phyloP scores from a whole-genome alignment of 2,329 filamentous ascomycete species.

The Triangularia verruculosa region DNA sequence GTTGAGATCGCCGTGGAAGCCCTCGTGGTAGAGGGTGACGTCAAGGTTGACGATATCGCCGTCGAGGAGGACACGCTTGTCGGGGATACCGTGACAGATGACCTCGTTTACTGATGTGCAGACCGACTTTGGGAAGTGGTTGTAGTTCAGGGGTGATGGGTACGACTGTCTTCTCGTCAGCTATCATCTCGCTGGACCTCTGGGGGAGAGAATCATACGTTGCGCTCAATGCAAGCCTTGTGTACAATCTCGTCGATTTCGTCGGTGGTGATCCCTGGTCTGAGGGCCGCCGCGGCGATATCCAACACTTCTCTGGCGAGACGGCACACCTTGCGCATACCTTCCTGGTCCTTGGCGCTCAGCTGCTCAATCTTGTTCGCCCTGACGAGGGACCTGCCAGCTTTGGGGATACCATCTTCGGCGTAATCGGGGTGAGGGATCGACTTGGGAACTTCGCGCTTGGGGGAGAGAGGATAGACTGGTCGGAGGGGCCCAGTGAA shows the following conservation, averaged over 20 bases:
- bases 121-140: slow-evolving; percentile 86
- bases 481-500: slow-evolving; percentile 82
- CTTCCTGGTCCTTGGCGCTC: slow-evolving; percentile 75
- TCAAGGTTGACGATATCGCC: slow-evolving; percentile 98
- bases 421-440: slow-evolving; percentile 88
- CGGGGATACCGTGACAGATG: slow-evolving; percentile 97
- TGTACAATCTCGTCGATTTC: slow-evolving; percentile 93
- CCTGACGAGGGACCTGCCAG: slow-evolving; percentile 58
- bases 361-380: slow-evolving; percentile 74
- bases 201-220: slow-evolving; percentile 56
- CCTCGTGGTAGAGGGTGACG: slow-evolving; percentile 88
- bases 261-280: slow-evolving; percentile 93
- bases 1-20: slow-evolving; percentile 95
- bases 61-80: slow-evolving; percentile 80
- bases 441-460: slow-evolving; percentile 69
- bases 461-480: slow-evolving; percentile 77
- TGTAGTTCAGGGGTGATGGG: slow-evolving; percentile 32
- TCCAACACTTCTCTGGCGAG: slow-evolving; percentile 89
- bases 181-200: background rate
- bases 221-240: slow-evolving; percentile 87
- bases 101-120: slow-evolving; percentile 96
- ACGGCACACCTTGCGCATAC: slow-evolving; percentile 88
- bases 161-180: slow-evolving; percentile 23
- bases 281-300: slow-evolving; percentile 76
- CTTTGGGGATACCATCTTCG: slow-evolving; percentile 70